Evolutionary conservation across 495 filamentous ascomycete species (phyloP), one percentile per base, ranked within the genome.

Genomic region (Oleoguttula mirabilis): DNA sequence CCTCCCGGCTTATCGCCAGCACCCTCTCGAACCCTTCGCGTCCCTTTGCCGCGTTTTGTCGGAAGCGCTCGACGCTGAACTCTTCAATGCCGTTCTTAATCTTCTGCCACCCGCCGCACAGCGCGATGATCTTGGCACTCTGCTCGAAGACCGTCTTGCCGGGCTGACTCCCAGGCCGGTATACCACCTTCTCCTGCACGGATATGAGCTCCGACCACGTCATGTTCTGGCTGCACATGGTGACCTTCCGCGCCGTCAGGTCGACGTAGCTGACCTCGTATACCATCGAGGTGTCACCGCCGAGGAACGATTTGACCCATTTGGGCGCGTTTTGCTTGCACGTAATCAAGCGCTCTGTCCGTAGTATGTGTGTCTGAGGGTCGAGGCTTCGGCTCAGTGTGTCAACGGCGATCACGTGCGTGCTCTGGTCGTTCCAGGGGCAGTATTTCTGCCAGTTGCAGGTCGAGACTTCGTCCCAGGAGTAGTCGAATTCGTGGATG

Each of bases 391-490:
- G 79, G 30, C 77, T 80, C 42, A 98, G 60, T 3, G 88, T 96
- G 64, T 98, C 90, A 46, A 96, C 92, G 50, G 83, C 86, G 41
- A 93, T 71, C 34, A 98, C 90, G 60, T 98, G 90, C 21, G 83
- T 82, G 1, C 80, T 83, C 62, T 92, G 87, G 51, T 94, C 76
- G 66, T 98, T 98, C 90, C 90, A 95, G 23, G 88, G 86, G 60
- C 84, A 92, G 68, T 98, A 98, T 64, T 98, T 98, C 36, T 79
- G 78, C 90, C 90, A 98, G 72, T 96, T 98, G 52, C 82, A 85
- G n/a, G 85, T 84, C n/a, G 87, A 93, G 24, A 96, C 92, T 62
- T 95, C 92, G 52, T 88, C 81, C 88, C 90, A 98, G 20, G 86
- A 87, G 69, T 98, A 98, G 62, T 94, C 73, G 66, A 95, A 96